A percentile compares a stretch with the other conserved stretches of the same genome.
Evolutionary conservation across 2,329 filamentous ascomycete genomes (phyloP).

Genomic region (Capronia americana): DNA sequence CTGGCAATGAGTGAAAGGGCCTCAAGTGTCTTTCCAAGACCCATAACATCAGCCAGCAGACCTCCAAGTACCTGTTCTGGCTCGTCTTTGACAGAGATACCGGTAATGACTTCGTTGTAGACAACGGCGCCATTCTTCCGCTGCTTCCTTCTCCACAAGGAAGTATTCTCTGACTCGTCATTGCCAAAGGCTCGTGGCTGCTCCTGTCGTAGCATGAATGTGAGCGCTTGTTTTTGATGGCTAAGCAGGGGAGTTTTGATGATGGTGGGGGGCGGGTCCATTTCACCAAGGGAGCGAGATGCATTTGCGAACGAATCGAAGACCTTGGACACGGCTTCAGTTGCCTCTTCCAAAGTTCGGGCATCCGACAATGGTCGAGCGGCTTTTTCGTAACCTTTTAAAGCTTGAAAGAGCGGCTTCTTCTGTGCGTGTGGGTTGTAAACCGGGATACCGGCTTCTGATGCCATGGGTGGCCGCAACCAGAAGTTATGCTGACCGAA

Average conservation of each 20-base stretch:
- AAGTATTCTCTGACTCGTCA: slow-evolving; percentile 68
- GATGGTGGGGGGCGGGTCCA: slow-evolving; percentile 64
- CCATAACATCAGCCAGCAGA: slow-evolving; percentile 86
- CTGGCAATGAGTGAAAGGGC: slow-evolving; percentile 78
- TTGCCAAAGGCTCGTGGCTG: slow-evolving; percentile 65
- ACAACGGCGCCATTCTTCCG: slow-evolving; percentile 63
- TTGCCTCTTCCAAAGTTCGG: slow-evolving; percentile 83
- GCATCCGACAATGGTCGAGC: slow-evolving; percentile 47
- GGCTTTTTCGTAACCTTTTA: slow-evolving; percentile 33
- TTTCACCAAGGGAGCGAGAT: slow-evolving; percentile 75
- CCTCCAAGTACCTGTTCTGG: slow-evolving; percentile 74
- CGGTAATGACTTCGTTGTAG: slow-evolving; percentile 87
- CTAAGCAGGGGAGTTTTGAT: slow-evolving; percentile 74
- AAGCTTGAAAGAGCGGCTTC: slow-evolving; percentile 52
- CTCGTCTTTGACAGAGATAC: slow-evolving; percentile 63
- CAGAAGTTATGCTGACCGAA: slow-evolving; percentile 71
- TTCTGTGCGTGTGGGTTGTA: slow-evolving; percentile 74
- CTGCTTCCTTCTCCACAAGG: slow-evolving; percentile 75
- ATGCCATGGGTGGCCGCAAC: slow-evolving; percentile 69
- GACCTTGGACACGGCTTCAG: slow-evolving; percentile 80
- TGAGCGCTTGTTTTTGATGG: slow-evolving; percentile 89
- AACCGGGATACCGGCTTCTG: slow-evolving; percentile 72
- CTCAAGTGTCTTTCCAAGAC: slow-evolving; percentile 84
- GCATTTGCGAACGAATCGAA: slow-evolving; percentile 79
- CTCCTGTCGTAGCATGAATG: slow-evolving; percentile 84